Evolutionary conservation across 768 basidiomycete species (phyloP).

Genomic region (Rhodocollybia butyracea): DNA sequence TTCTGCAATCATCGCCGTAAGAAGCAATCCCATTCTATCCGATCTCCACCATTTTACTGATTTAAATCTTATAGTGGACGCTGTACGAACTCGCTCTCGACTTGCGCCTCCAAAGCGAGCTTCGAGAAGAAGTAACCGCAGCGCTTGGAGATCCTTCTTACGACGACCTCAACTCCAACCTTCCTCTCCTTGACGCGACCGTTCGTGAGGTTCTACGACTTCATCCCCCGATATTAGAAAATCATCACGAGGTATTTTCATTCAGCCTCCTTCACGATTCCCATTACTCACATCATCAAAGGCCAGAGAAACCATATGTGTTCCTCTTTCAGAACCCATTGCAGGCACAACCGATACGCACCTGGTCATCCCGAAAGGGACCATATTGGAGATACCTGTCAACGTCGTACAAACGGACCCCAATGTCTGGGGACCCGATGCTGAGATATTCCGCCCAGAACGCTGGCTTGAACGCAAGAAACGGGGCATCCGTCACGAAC

Average conservation of each 20-base stretch:
- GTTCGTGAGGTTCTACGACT: constrained; percentile 60
- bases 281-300: constrained; percentile 17
- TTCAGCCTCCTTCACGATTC: neutral
- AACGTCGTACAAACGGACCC: constrained; percentile 55
- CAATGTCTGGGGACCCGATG: constrained; percentile 58
- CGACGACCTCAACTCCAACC: constrained; percentile 45
- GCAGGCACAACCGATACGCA: constrained; percentile 38
- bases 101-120: constrained; percentile 46
- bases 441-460: constrained; percentile 53
- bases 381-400: constrained; percentile 49
- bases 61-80: constrained; percentile 61
- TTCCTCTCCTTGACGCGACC: constrained; percentile 57
- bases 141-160: constrained; percentile 43
- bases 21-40: constrained; percentile 6
- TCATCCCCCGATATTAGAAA: constrained; percentile 61
- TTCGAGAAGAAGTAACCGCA: constrained; percentile 50
- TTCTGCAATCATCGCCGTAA: constrained; percentile 32
- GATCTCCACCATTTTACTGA: constrained; percentile 13
- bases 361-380: constrained; percentile 55
- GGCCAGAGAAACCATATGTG: constrained; percentile 47
- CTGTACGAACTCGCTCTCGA: constrained; percentile 59
- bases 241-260: constrained; percentile 52
- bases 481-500: constrained; percentile 26
- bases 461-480: constrained; percentile 53
- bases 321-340: constrained; percentile 55